Evolutionary conservation across 2,329 filamentous ascomycete genomes (phyloP).

Genomic region (Capronia americana): DNA sequence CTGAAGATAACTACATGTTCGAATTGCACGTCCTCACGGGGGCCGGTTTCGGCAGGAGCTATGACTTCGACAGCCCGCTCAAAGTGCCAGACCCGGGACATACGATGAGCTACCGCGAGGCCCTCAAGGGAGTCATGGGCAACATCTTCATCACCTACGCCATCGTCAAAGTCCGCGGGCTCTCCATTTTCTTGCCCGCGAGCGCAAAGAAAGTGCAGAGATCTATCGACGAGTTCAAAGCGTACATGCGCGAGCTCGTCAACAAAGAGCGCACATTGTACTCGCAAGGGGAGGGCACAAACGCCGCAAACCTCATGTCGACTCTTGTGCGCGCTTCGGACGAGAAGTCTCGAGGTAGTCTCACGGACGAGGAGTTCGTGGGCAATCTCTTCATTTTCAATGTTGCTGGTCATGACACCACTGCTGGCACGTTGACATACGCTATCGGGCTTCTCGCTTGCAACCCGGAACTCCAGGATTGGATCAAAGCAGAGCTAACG

Average conservation of each 20-base stretch:
- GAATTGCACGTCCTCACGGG: slow-evolving; percentile 36
- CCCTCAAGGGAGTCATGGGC: slow-evolving; percentile 29
- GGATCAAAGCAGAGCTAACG: slow-evolving; percentile 10
- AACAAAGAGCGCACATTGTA: slow-evolving; percentile 19
- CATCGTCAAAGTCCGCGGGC: slow-evolving; percentile 19
- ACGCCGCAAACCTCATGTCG: slow-evolving; percentile 33
- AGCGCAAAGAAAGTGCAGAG: slow-evolving; percentile 26
- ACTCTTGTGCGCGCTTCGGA: slow-evolving; percentile 34
- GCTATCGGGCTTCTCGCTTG: slow-evolving; percentile 26
- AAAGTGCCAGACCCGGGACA: slow-evolving; percentile 23
- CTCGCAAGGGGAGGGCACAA: slow-evolving; percentile 11
- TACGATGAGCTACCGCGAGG: slow-evolving; percentile 37
- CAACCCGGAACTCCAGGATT: slow-evolving; percentile 25
- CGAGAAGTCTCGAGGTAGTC: slow-evolving; percentile 3
- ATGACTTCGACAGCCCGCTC: slow-evolving; percentile 31
- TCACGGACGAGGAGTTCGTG: slow-evolving; percentile 49
- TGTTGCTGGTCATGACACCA: slow-evolving; percentile 49
- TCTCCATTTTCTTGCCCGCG: slow-evolving; percentile 29
- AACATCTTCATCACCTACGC: slow-evolving; percentile 37
- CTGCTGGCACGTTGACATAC: slow-evolving; percentile 19
- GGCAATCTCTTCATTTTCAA: slow-evolving; percentile 57
- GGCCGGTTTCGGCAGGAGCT: slow-evolving; percentile 36
- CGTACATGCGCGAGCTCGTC: slow-evolving; percentile 38
- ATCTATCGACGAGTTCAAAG: slow-evolving; percentile 35
- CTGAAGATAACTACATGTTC: slow-evolving; percentile 30